These are phyloP conservation scores for Lepidium sativum DNA, from an alignment of 345 rosid genomes.

Conservation along the genomic window DNA sequence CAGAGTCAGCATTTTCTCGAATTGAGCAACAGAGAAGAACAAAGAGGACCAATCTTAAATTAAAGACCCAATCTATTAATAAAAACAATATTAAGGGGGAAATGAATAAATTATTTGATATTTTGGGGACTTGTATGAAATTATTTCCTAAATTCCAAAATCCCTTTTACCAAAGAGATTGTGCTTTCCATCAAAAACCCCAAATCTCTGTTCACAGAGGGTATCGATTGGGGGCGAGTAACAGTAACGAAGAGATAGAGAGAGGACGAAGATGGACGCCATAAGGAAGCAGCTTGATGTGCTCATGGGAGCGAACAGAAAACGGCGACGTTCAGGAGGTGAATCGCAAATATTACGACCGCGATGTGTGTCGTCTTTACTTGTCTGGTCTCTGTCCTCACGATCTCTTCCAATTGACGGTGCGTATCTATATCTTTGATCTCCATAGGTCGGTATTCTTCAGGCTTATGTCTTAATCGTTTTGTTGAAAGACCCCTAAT, in stretches of 20 bases:
- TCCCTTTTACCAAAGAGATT: neutral
- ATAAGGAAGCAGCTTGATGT: slow-evolving; percentile 98
- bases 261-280: slow-evolving; percentile 56
- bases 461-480: neutral
- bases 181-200: neutral
- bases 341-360: slow-evolving; percentile 91
- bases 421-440: slow-evolving; percentile 4
- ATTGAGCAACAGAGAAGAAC: neutral
- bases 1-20: slow-evolving; percentile 26
- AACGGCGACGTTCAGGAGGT: slow-evolving; percentile 94
- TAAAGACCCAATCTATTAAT: neutral
- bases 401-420: slow-evolving; percentile 94
- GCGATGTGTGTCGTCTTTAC: slow-evolving; percentile 93
- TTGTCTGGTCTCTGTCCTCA: slow-evolving; percentile 95
- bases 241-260: too few relatives aligned
- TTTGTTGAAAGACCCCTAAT: neutral
- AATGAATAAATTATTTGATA: neutral
- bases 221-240: too few relatives aligned
- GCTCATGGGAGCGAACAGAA: slow-evolving; percentile 92
- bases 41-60: neutral
- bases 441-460: neutral
- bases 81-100: neutral
- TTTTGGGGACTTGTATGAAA: neutral
- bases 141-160: neutral
- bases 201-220: neutral